Conservation (phyloP, 2,329 filamentous ascomycete genomes). For the Acarospora socialis region DNA sequence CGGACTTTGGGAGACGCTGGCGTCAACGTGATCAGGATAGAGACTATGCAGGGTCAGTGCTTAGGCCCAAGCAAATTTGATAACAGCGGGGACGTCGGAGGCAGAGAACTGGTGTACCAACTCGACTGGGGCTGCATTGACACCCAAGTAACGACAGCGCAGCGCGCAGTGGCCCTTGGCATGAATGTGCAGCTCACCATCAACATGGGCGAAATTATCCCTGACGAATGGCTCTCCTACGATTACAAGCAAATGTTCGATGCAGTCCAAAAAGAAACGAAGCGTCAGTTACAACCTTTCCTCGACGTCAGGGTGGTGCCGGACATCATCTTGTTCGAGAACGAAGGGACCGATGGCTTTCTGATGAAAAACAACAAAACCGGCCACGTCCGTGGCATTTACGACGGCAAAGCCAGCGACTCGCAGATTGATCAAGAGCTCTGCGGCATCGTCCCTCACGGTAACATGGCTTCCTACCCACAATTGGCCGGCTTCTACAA, state of each 20-base stretch:
- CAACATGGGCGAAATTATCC: conserved; percentile 9
- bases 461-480: conserved; percentile 10
- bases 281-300: conserved; percentile 10
- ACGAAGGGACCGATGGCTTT: conserved; percentile 10
- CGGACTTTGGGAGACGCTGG: conserved; percentile 9
- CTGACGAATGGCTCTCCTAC: conserved; percentile 7
- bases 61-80: conserved; percentile 4
- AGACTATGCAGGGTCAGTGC: conserved; percentile 4
- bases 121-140: conserved; percentile 11
- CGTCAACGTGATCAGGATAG: conserved; percentile 8
- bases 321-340: conserved; percentile 12
- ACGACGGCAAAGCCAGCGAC: conserved; percentile 5
- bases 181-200: conserved; percentile 10
- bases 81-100: conserved; percentile 3
- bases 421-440: conserved; percentile 5
- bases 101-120: conserved; percentile 6
- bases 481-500: conserved; percentile 9
- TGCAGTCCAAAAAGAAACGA: conserved; percentile 8
- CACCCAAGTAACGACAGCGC: conserved; percentile 8
- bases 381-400: conserved; percentile 7
- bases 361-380: conserved; percentile 9
- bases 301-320: conserved; percentile 7
- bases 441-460: conserved; percentile 9
- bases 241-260: conserved; percentile 8
- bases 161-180: conserved; percentile 7